These are phyloP conservation scores for Yamadazyma pseudoaaseri DNA, from an alignment of 1,139 yeast genomes.

Conservation along the genomic window DNA sequence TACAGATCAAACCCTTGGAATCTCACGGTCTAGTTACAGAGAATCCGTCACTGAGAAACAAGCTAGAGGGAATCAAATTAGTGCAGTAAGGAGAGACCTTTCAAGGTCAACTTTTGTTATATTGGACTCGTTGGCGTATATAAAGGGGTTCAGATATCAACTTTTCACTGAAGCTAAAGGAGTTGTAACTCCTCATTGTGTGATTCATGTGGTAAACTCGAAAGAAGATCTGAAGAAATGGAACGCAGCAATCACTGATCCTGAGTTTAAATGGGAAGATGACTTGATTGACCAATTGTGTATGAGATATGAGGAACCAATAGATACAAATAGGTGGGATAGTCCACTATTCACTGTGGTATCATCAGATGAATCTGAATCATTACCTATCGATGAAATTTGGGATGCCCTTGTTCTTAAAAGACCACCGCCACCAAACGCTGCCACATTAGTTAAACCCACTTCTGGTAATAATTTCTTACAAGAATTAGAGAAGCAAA, in stretches of 20 bases:
- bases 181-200: conserved; percentile 76
- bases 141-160: conserved; percentile 94
- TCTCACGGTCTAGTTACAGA: conserved; percentile 62
- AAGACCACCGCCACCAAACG: conserved; percentile 69
- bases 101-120: conserved; percentile 71
- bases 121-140: conserved; percentile 82
- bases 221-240: conserved; percentile 59
- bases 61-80: conserved; percentile 79
- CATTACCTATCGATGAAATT: conserved; percentile 62
- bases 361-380: conserved; percentile 51
- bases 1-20: conserved; percentile 76
- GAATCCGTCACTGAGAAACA: conserved; percentile 76
- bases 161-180: conserved; percentile 91
- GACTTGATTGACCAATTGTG: conserved; percentile 66
- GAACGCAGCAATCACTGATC: conserved; percentile 35
- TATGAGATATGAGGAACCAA: conserved; percentile 94
- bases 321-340: conserved; percentile 86
- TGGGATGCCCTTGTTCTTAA: conserved; percentile 69
- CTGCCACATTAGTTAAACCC: conserved; percentile 72
- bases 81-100: conserved; percentile 84
- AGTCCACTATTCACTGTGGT: conserved; percentile 79
- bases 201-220: conserved; percentile 75
- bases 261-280: conserved; percentile 57
- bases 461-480: conserved; percentile 73
- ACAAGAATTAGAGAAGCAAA: conserved; percentile 73